phyloP scores from a whole-genome alignment of 768 basidiomycete species.

The Phlebiopsis flavidoalba region DNA sequence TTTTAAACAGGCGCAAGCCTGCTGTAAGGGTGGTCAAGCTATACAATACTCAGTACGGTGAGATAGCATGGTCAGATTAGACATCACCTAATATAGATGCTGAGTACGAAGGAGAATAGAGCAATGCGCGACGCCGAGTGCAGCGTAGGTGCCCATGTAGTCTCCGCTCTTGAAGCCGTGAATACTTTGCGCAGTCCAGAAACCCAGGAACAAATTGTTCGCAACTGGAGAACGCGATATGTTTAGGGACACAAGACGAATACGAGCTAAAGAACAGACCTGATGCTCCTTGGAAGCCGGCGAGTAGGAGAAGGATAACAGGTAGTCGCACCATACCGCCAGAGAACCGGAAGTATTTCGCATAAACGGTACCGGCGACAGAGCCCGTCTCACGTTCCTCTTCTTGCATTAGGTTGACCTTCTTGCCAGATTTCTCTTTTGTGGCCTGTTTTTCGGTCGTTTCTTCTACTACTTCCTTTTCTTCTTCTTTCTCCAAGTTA shows the following conservation, averaged over 20 bases:
- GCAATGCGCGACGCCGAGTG: conserved; percentile 44
- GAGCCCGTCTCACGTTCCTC: conserved; percentile 39
- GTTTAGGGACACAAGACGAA: no score
- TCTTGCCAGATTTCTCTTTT: conserved; percentile 12
- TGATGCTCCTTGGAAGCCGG: conserved; percentile 43
- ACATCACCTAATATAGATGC: conserved; percentile 43
- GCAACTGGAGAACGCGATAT: conserved; percentile 33
- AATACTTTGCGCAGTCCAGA: conserved; percentile 61
- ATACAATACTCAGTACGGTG: neutral
- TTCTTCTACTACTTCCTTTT: conserved; percentile 20
- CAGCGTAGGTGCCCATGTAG: conserved; percentile 60
- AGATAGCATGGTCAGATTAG: neutral
- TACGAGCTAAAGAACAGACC: conserved; percentile 28
- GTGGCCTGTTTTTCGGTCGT: conserved; percentile 11
- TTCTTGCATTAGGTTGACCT: conserved; percentile 30
- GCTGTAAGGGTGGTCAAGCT: conserved; percentile 31
- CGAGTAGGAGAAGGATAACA: conserved; percentile 37
- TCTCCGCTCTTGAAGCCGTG: conserved; percentile 49
- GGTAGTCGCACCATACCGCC: conserved; percentile 34
- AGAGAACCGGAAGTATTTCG: conserved; percentile 30
- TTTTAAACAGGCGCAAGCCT: conserved; percentile 44
- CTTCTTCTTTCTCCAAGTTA: conserved; percentile 29
- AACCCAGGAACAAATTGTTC: conserved; percentile 66
- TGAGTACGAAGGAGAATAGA: conserved; percentile 45
- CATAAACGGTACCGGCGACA: conserved; percentile 30